Conservation (phyloP, 2,329 filamentous ascomycete species). For the Harringtonia aguacate region DNA sequence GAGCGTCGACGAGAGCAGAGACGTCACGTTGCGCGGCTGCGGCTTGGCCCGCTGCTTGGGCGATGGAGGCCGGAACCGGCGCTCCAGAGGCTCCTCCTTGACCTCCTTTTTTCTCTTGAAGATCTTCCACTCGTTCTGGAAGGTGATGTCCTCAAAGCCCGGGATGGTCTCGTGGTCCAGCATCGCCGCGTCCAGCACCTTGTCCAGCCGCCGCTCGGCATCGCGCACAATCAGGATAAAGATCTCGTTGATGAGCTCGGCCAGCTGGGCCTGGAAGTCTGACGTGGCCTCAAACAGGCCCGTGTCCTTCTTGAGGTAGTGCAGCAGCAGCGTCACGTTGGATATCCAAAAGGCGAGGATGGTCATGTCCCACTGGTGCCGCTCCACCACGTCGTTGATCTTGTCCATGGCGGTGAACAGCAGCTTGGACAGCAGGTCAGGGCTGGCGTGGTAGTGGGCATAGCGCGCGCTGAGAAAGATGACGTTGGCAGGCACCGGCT, state of each 20-base stretch:
- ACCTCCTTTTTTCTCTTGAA: slow-evolving; percentile 86
- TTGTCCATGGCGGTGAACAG: slow-evolving; percentile 84
- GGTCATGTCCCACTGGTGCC: slow-evolving; percentile 98
- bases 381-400: slow-evolving; percentile 94
- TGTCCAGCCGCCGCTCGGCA: slow-evolving; percentile 90
- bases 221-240: slow-evolving; percentile 96
- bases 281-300: slow-evolving; percentile 71
- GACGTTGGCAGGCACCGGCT: slow-evolving; percentile 94
- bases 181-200: slow-evolving; percentile 87
- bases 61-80: slow-evolving; percentile 82
- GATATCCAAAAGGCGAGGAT: slow-evolving; percentile 98
- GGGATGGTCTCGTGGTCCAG: slow-evolving; percentile 97
- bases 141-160: slow-evolving; percentile 90
- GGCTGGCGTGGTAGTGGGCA: slow-evolving; percentile 89
- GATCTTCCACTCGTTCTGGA: slow-evolving; percentile 97
- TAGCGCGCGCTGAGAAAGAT: slow-evolving; percentile 93
- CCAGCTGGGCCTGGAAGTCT: slow-evolving; percentile 85
- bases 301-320: slow-evolving; percentile 91
- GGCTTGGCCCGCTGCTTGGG: slow-evolving; percentile 87
- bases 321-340: slow-evolving; percentile 86
- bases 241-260: slow-evolving; percentile 94
- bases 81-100: slow-evolving; percentile 83
- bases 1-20: slow-evolving; percentile 84
- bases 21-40: slow-evolving; percentile 90
- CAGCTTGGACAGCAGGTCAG: slow-evolving; percentile 70